Base-by-base conservation (phyloP, 441 rosid species). In the Populus trichocarpa region DNA sequence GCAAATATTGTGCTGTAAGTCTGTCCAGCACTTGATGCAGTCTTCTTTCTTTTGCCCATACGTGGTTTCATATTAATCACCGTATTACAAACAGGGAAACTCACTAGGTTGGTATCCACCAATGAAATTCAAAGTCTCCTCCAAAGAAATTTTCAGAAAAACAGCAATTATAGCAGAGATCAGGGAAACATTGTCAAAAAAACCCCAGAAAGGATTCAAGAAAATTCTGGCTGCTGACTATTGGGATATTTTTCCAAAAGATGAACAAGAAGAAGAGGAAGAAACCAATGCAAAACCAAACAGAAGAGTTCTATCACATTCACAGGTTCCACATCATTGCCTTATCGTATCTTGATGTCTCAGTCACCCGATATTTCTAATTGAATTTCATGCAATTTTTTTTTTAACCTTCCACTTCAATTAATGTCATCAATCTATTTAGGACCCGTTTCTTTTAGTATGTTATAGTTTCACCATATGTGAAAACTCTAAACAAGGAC, bases 1-100 rank as follows among this genome's bases (percentile, higher is more conserved):
- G 99, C 90, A 89, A 89, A 78, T 95, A 97, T 80, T 97, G 99
- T 85, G 78, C 22, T 22, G 97, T 95, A 88, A 91, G 97, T 86
- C 63, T 76, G 42, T 73, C 65, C 71, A 38, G 57, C 70, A 81
- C 30, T 74, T 80, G 38, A 73, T 33, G 3, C 76, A 53, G 46
- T 77, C 61, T 78, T 67, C 32, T 77, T 79, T 70, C 69, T 30
- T 80, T 68, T 64, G 26, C 5, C 9, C n/a, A 26, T 69, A n/a
- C 63, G 25, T 80, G 73, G 61, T 79, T 74, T 80, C 70, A 38
- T 14, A 70, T 33, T 80, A 67, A 28, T 79, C 75, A 67, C 80
- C 83, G 20, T 82, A 72, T 59, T 16, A 22, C 59, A 18, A 82
- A 73, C 90, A 96, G 98, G 81, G 86, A 64, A 91, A 78, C 67